A percentile compares a stretch with the other conserved stretches of the same genome.
These are phyloP conservation scores for Clarireedia paspali DNA, from an alignment of 2,329 filamentous ascomycete genomes.

Conservation along the genomic window DNA sequence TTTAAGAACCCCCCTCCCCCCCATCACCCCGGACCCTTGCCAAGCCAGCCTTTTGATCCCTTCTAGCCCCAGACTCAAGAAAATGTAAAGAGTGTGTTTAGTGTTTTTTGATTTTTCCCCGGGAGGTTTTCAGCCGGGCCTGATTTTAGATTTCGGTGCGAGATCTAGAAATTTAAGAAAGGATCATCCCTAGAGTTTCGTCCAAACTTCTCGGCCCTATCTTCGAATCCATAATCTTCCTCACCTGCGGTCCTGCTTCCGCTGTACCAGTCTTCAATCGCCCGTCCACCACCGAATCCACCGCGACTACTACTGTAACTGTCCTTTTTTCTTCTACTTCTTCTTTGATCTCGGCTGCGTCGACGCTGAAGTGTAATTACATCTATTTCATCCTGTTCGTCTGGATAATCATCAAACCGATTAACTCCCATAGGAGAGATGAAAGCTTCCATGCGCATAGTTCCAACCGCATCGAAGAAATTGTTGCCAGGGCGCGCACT, in stretches of 20 bases:
- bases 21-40: not conserved
- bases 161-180: constrained; percentile 48
- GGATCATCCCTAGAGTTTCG: constrained; percentile 48
- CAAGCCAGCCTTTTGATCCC: not conserved
- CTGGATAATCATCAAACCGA: constrained; percentile 25
- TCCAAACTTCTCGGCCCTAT: constrained; percentile 30
- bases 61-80: constrained; percentile 4
- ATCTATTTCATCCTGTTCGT: constrained; percentile 29
- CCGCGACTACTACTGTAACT: constrained; percentile 23
- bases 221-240: constrained; percentile 40
- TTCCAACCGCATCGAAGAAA: constrained; percentile 85
- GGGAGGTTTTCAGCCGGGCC: not conserved
- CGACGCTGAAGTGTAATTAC: constrained; percentile 21
- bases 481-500: constrained; percentile 28
- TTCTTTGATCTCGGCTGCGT: constrained; percentile 22
- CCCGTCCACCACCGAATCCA: constrained; percentile 30
- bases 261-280: constrained; percentile 43
- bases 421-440: constrained; percentile 53
- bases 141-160: not conserved
- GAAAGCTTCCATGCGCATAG: constrained; percentile 95
- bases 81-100: constrained; percentile 6
- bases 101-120: not conserved
- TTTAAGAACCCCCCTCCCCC: not conserved
- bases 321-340: constrained; percentile 25
- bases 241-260: constrained; percentile 41